Percentiles rank a stretch among this genome's conserved stretches.
Evolutionary conservation across 257 asterid genomes (phyloP).

Genomic region (Cinchona pubescens): DNA sequence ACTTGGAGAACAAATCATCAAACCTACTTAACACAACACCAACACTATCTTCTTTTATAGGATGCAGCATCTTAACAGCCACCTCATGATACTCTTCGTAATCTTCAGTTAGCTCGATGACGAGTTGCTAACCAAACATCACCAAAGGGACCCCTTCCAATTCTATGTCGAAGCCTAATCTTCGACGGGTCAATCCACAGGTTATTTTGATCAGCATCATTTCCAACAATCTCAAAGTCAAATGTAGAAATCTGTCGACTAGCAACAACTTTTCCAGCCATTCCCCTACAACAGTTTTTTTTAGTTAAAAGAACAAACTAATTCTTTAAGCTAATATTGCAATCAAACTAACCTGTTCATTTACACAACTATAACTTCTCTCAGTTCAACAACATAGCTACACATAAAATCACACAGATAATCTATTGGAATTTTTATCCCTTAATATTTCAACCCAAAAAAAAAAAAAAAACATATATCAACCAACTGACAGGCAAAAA

Average conservation of each 20-base stretch:
- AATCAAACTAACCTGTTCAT: not conserved
- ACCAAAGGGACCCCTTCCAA: constrained; percentile 83
- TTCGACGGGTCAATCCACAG: constrained; percentile 71
- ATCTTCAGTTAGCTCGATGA: constrained; percentile 50
- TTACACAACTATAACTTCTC: too few relatives aligned
- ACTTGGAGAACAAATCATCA: constrained; percentile 46
- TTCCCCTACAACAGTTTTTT: constrained; percentile 37
- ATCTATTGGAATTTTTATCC: not conserved
- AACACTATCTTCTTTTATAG: constrained; percentile 53
- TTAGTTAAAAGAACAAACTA: not conserved
- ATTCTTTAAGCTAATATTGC: not conserved
- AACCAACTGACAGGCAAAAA: not conserved
- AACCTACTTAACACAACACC: constrained; percentile 51
- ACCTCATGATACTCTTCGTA: constrained; percentile 75
- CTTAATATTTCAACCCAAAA: not conserved
- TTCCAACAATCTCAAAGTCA: constrained; percentile 76
- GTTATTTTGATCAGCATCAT: constrained; percentile 43
- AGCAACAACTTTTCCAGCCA: constrained; percentile 67
- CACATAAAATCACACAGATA: not conserved
- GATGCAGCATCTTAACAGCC: constrained; percentile 75
- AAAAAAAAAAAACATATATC: not conserved
- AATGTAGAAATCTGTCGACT: constrained; percentile 40
- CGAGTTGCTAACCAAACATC: constrained; percentile 89
- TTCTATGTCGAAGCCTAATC: constrained; percentile 74
- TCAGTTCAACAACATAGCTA: too few relatives aligned